Evolutionary conservation across 345 rosid species (phyloP), one percentile per base, ranked within the genome.

Genomic region (Laguncularia racemosa): DNA sequence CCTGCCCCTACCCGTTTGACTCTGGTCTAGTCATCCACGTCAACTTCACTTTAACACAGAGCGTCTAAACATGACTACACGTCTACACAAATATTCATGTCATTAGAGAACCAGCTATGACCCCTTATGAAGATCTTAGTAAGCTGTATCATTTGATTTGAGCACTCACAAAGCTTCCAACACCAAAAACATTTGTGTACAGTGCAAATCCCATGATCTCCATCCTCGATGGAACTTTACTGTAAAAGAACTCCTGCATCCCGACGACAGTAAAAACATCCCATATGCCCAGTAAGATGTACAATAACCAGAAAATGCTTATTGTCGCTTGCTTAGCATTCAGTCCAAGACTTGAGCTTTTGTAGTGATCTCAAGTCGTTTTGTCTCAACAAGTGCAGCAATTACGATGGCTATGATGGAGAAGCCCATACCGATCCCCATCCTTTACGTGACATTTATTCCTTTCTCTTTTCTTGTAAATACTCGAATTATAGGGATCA

Each of bases 161-260:
- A 16, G 99, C 95, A 58, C 97, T 84, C 72, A 83, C 47, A 53
- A 93, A 89, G 63, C 99, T 83, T 50, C 99, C 99, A 1, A 89
- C 91, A 0, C 99, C 99, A 21, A 93, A 93, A 12, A 93, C 99
- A 46, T 97, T 86, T 0, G 95, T 89, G 60, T 89, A 84, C 12
- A 93, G 62, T 0, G 99, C 97, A 57, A 93, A 89, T 5, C 91
- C 99, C 95, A 89, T 83, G 0, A 97, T 85, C 63, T 85, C 72
- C 99, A 93, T 93, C 52, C 78, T 75, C 0, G 73, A 75, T 0
- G 99, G 99, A 13, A 93, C 97, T 64, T 93, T 95, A 26, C 76
- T 73, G 68, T 92, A 92, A 65, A 92, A 92, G 68, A 89, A 92
- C 76, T 92, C 99, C 67, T 92, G 99, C 99, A 92, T 89, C 6